Base-by-base conservation (phyloP, 495 filamentous ascomycete genomes). In the Friedmanniomyces endolithicus region DNA sequence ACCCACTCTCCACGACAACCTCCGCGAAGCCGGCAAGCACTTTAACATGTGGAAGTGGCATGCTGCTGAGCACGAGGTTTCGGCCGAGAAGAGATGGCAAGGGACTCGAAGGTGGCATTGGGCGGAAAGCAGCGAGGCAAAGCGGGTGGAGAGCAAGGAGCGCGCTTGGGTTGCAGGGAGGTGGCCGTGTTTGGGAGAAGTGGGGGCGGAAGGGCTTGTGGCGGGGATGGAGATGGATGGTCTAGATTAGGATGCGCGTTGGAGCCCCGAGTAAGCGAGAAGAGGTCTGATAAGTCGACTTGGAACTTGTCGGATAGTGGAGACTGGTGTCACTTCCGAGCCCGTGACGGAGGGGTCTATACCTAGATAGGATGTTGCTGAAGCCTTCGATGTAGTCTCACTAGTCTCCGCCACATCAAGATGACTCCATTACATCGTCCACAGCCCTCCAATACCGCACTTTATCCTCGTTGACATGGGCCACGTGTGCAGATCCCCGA, bases 391-490 rank as follows among this genome's bases (percentile, higher is more conserved):
- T n/a, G n/a, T n/a, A n/a, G n/a, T n/a, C n/a, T n/a, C n/a, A n/a
- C 27, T 31, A 31, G 3, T 31, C 27, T 3, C 27, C 27, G 9
- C 27, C 27, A 31, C 4, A 9, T 31, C 27, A 3, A 31, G 27
- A 31, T 3, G 4, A 4, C 17, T 41, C 6, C 37, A 6, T 4
- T 16, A 41, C 37, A 14, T 41, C 37, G 12, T 50, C 47, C 17
- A 50, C 47, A 35, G 47, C 47, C 2, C 24, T n/a, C 47, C 47
- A 50, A 50, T 50, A 50, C 2, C 24, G n/a, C 16, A 33, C 47
- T 4, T 17, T 31, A 22, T 50, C 23, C 47, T 50, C 47, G 24
- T 31, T 35, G 2, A 50, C 29, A 23, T 50, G 47, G 2, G 24
- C 31, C 6, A 50, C 47, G n/a, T 50, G 47, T n/a, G 47, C 4